Evolutionary conservation across 2,329 filamentous ascomycete species (phyloP).

Genomic region (Aspergillus nomiae): DNA sequence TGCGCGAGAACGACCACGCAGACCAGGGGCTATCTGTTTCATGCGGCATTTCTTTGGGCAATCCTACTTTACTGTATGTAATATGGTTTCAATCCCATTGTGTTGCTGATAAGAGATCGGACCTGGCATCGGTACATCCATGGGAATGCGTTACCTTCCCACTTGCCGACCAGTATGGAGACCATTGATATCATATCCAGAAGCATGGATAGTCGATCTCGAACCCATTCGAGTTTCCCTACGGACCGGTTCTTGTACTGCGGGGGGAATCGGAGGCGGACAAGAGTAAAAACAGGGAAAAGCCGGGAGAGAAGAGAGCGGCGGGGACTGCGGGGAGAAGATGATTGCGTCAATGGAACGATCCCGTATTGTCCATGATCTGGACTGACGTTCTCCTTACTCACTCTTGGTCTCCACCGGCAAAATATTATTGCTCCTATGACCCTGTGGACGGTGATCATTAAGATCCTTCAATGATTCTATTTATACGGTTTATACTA

Average conservation of each 20-base stretch:
- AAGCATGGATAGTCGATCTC: neutral
- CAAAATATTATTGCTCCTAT: slow-evolving; percentile 4
- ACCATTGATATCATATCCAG: neutral
- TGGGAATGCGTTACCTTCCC: too few species aligned
- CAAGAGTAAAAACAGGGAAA: slow-evolving; percentile 21
- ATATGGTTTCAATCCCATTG: neutral
- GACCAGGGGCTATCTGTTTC: neutral
- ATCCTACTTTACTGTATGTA: neutral
- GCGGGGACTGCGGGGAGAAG: slow-evolving; percentile 11
- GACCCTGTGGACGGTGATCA: neutral
- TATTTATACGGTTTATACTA: neutral
- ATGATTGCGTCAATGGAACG: slow-evolving; percentile 16
- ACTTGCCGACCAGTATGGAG: neutral
- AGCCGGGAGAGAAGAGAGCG: slow-evolving; percentile 20
- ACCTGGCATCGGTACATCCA: too few species aligned
- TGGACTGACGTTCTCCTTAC: neutral
- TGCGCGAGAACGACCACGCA: neutral
- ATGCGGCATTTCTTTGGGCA: slow-evolving; percentile 8
- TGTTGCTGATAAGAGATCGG: neutral
- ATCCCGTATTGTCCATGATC: neutral
- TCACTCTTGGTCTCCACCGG: slow-evolving; percentile 1
- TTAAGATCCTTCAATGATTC: neutral
- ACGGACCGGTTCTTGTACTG: neutral
- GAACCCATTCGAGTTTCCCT: too few species aligned
- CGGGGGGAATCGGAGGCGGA: slow-evolving; percentile 25